Conservation (phyloP, 2,329 filamentous ascomycete species). For the Nothomitra cinnamomea region DNA sequence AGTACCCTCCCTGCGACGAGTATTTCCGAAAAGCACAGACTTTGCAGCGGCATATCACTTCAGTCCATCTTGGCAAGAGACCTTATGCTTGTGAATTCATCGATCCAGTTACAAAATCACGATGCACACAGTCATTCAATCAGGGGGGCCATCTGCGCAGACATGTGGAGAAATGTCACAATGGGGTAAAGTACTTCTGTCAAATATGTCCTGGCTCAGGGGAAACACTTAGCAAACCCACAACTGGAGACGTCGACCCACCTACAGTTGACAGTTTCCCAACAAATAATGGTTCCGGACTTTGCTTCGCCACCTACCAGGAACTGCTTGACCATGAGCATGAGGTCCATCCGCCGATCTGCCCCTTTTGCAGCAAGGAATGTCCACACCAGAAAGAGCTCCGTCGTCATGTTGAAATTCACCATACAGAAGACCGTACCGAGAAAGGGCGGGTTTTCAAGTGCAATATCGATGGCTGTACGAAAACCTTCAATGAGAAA, state of each 20-base stretch:
- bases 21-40: conserved; percentile 80
- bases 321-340: conserved; percentile 59
- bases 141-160: conserved; percentile 52
- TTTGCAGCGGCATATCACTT: conserved; percentile 63
- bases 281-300: conserved; percentile 7
- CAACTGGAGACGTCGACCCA: conserved; percentile 6
- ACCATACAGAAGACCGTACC: conserved; percentile 39
- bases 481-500: conserved; percentile 61
- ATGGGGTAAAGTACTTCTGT: conserved; percentile 56
- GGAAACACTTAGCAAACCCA: neutral
- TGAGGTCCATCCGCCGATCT: conserved; percentile 53
- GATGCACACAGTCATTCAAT: conserved; percentile 56
- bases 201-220: conserved; percentile 42
- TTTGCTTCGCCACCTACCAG: conserved; percentile 54
- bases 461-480: conserved; percentile 53
- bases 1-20: conserved; percentile 51
- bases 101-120: conserved; percentile 32
- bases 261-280: neutral
- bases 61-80: conserved; percentile 53
- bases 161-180: conserved; percentile 56
- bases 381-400: conserved; percentile 52
- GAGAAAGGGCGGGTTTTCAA: conserved; percentile 46
- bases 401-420: conserved; percentile 59
- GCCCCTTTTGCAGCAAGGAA: conserved; percentile 53
- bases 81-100: conserved; percentile 52